A percentile compares a stretch with the other conserved stretches of the same genome.
phyloP scores from a whole-genome alignment of 768 basidiomycete genomes.

The Panaeolus papilionaceus region DNA sequence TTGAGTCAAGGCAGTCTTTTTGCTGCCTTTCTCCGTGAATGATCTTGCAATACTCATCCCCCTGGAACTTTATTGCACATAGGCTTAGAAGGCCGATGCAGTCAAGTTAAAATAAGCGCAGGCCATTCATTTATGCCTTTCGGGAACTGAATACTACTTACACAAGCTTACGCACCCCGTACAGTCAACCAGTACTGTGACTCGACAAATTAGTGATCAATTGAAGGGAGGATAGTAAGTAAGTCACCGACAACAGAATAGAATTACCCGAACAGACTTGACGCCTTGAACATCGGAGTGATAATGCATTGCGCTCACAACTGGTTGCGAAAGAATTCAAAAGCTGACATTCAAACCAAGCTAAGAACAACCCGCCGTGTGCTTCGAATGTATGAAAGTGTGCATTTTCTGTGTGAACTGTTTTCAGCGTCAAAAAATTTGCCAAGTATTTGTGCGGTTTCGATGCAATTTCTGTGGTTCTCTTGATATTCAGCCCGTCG shows the following conservation, averaged over 20 bases:
- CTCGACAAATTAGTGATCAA: not conserved
- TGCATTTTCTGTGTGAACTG: not conserved
- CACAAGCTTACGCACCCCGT: not conserved
- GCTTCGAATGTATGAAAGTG: not conserved
- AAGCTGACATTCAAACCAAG: not conserved
- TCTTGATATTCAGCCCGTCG: not conserved
- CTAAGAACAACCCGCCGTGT: not conserved
- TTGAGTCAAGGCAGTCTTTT: too few relatives aligned
- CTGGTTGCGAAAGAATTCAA: not conserved
- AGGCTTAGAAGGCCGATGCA: too few relatives aligned
- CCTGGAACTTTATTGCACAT: too few relatives aligned
- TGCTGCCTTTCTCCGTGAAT: too few relatives aligned
- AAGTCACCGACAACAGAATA: slow-evolving; percentile 1
- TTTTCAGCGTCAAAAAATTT: slow-evolving; percentile 9
- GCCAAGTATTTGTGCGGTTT: not conserved
- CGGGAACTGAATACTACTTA: not conserved
- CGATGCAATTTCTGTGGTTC: not conserved
- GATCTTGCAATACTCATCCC: too few relatives aligned
- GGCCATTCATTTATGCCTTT: not conserved
- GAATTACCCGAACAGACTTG: not conserved
- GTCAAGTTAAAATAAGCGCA: slow-evolving; percentile 1
- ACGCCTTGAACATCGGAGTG: slow-evolving; percentile 7
- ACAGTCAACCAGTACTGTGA: not conserved
- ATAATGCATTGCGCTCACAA: not conserved
- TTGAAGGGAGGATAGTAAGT: slow-evolving; percentile 1